Conservation (phyloP, 2,329 filamentous ascomycete genomes). For the Daldinia sp. region DNA sequence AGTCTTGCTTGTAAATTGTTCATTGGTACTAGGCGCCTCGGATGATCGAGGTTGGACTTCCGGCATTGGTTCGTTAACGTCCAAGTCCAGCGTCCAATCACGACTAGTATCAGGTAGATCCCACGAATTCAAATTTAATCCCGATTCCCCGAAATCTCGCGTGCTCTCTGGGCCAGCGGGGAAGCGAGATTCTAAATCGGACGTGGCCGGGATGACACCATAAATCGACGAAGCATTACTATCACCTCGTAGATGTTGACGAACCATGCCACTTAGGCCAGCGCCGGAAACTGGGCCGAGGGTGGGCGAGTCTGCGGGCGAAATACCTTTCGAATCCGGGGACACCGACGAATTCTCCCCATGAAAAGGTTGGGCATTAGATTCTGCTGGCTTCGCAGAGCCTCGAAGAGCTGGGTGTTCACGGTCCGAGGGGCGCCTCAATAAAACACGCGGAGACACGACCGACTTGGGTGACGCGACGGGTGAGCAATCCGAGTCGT, state of each 20-base stretch:
- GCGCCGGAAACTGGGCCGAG: constrained; percentile 66
- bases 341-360: constrained; percentile 37
- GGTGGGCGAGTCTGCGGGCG: constrained; percentile 76
- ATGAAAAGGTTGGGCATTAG: constrained; percentile 48
- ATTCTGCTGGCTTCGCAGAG: constrained; percentile 54
- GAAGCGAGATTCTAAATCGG: constrained; percentile 51
- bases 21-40: constrained; percentile 12
- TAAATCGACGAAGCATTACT: constrained; percentile 86
- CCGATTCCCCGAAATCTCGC: constrained; percentile 45
- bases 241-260: constrained; percentile 81
- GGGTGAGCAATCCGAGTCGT: constrained; percentile 50
- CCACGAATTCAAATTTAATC: constrained; percentile 55
- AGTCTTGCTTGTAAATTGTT: neutral
- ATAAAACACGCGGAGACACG: constrained; percentile 49
- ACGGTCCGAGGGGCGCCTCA: constrained; percentile 60
- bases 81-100: constrained; percentile 42
- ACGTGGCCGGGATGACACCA: constrained; percentile 55
- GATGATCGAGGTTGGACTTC: constrained; percentile 38
- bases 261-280: constrained; percentile 82
- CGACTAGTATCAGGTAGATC: constrained; percentile 47
- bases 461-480: constrained; percentile 35
- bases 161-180: constrained; percentile 47
- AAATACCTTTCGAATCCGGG: constrained; percentile 37
- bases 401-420: constrained; percentile 64
- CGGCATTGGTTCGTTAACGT: constrained; percentile 42